Evolutionary conservation across 371 early-diverging fungal genomes (phyloP).

Genomic region (Mucor saturninus): DNA sequence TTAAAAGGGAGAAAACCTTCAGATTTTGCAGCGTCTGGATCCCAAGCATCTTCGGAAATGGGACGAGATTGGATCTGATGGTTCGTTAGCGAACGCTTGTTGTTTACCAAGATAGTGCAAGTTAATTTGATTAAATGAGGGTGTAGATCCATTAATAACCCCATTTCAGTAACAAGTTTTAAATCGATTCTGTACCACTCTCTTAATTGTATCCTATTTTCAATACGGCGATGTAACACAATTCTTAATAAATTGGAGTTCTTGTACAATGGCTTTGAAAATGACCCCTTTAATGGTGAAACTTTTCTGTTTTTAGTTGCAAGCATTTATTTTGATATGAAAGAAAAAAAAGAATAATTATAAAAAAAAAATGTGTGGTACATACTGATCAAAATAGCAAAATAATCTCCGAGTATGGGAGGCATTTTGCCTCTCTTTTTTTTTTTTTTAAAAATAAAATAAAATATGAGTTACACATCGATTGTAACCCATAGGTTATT

Average conservation of each 20-base stretch:
- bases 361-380: neutral
- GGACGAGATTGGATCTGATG: neutral
- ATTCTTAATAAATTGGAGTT: conserved; percentile 33
- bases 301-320: neutral
- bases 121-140: neutral
- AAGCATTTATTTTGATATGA: neutral
- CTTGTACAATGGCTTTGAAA: conserved; percentile 9
- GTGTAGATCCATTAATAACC: conserved; percentile 8
- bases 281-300: conserved; percentile 1
- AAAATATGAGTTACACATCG: too few relatives aligned
- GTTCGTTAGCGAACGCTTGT: neutral
- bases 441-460: too few relatives aligned
- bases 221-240: conserved; percentile 23
- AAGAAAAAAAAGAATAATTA: neutral
- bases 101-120: neutral
- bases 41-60: conserved; percentile 13
- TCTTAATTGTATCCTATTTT: conserved; percentile 8
- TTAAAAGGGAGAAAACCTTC: conserved; percentile 6
- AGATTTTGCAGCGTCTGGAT: conserved; percentile 4
- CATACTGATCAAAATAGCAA: too few relatives aligned
- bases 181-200: conserved; percentile 24
- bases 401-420: too few relatives aligned
- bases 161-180: conserved; percentile 24
- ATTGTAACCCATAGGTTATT: too few relatives aligned
- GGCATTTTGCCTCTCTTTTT: too few relatives aligned